Percentiles rank a stretch among this genome's conserved stretches.
These are phyloP conservation scores for Plantago elongata DNA, from an alignment of 257 asterid genomes.

Conservation along the genomic window DNA sequence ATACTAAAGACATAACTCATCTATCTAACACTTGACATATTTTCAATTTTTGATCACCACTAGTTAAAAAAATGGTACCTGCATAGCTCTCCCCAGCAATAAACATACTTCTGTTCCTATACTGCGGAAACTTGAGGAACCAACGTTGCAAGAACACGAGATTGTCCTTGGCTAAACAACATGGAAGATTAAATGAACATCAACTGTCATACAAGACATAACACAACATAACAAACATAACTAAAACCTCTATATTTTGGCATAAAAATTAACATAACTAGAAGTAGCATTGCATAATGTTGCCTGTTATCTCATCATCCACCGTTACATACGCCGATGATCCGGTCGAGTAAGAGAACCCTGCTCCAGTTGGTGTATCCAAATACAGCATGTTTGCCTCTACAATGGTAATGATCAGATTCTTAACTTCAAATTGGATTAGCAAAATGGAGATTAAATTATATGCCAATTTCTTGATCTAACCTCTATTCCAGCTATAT, in stretches of 20 bases:
- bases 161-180: slow-evolving; percentile 54
- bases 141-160: slow-evolving; percentile 54
- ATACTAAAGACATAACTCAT: background rate
- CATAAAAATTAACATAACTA: background rate
- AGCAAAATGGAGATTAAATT: background rate
- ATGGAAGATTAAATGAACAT: slow-evolving; percentile 4
- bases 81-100: slow-evolving; percentile 75
- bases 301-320: slow-evolving; percentile 59
- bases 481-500: slow-evolving; percentile 73
- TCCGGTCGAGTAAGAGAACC: slow-evolving; percentile 55
- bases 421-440: background rate
- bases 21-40: background rate
- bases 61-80: slow-evolving; percentile 27
- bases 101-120: slow-evolving; percentile 41
- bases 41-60: background rate
- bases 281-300: no score
- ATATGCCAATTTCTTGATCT: background rate
- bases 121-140: slow-evolving; percentile 57
- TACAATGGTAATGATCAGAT: slow-evolving; percentile 26
- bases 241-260: background rate
- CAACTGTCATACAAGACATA: slow-evolving; percentile 19
- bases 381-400: slow-evolving; percentile 70
- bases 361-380: slow-evolving; percentile 73
- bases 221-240: slow-evolving; percentile 1
- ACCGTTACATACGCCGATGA: slow-evolving; percentile 40